Percentiles rank a stretch among this genome's conserved stretches.
phyloP scores from a whole-genome alignment of 2,329 filamentous ascomycete species.

The Bretziella fagacearum region DNA sequence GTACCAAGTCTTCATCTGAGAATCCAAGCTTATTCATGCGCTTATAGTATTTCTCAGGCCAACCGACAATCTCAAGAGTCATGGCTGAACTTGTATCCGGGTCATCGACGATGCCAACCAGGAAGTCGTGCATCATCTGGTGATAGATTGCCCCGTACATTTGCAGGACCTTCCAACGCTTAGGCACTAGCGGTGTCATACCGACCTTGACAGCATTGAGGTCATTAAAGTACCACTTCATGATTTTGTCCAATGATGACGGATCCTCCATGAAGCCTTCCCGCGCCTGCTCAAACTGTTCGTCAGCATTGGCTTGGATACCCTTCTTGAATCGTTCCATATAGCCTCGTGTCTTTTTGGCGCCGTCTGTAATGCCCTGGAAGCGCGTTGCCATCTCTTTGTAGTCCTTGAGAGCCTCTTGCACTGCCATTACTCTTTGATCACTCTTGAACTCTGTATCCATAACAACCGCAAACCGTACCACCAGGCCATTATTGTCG shows the following conservation, averaged over 20 bases:
- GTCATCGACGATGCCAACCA: slow-evolving; percentile 69
- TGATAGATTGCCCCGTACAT: slow-evolving; percentile 88
- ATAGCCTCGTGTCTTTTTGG: slow-evolving; percentile 83
- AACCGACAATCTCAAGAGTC: slow-evolving; percentile 81
- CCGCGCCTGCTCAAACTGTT: slow-evolving; percentile 54
- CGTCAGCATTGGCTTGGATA: slow-evolving; percentile 55
- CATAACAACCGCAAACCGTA: slow-evolving; percentile 79
- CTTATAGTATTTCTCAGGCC: slow-evolving; percentile 87
- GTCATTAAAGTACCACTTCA: slow-evolving; percentile 97
- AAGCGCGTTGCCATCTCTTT: slow-evolving; percentile 86
- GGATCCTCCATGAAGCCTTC: slow-evolving; percentile 72
- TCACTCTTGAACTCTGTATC: slow-evolving; percentile 96
- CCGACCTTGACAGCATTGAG: slow-evolving; percentile 86
- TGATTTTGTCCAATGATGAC: slow-evolving; percentile 63
- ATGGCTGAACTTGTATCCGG: slow-evolving; percentile 70
- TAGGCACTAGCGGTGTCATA: slow-evolving; percentile 81
- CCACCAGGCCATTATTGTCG: slow-evolving; percentile 77
- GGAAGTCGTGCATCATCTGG: slow-evolving; percentile 84
- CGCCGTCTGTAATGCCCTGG: slow-evolving; percentile 86
- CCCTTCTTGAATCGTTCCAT: slow-evolving; percentile 86
- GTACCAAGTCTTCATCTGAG: slow-evolving; percentile 54
- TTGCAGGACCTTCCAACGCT: slow-evolving; percentile 89
- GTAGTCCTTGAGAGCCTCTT: slow-evolving; percentile 90
- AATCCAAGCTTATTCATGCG: slow-evolving; percentile 90
- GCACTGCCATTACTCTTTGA: slow-evolving; percentile 72